Evolutionary conservation across 2,329 filamentous ascomycete species (phyloP).

Genomic region (Fusarium agapanthi): DNA sequence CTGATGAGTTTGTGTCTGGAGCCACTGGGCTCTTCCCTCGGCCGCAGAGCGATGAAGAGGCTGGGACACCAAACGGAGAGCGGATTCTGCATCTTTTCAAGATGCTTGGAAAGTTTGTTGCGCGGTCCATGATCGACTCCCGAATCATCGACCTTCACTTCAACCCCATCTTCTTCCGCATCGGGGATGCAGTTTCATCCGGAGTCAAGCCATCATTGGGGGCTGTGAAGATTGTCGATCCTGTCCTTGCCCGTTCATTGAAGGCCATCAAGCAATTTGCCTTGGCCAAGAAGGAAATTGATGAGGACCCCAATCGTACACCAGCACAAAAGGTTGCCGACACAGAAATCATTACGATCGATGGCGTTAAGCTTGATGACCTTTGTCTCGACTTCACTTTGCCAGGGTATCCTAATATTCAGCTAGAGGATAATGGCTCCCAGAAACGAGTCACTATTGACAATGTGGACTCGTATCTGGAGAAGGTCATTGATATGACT

Average conservation of each 20-base stretch:
- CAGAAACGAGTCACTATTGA: constrained; percentile 83
- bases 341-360: constrained; percentile 74
- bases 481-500: constrained; percentile 91
- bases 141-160: constrained; percentile 97
- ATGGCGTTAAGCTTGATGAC: constrained; percentile 83
- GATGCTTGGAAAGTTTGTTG: constrained; percentile 95
- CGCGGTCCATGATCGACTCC: constrained; percentile 97
- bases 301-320: constrained; percentile 73
- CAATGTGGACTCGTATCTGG: constrained; percentile 89
- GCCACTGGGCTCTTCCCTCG: constrained; percentile 89
- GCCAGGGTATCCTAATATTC: constrained; percentile 88
- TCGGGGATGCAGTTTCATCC: constrained; percentile 72
- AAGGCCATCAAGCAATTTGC: constrained; percentile 89
- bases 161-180: constrained; percentile 97
- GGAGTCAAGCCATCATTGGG: constrained; percentile 84
- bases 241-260: constrained; percentile 84
- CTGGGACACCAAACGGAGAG: constrained; percentile 79
- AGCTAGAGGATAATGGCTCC: constrained; percentile 78
- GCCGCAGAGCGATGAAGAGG: constrained; percentile 83
- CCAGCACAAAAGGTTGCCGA: constrained; percentile 75
- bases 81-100: constrained; percentile 89
- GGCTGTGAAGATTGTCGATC: constrained; percentile 88
- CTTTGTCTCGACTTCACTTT: constrained; percentile 93
- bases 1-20: constrained; percentile 85
- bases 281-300: constrained; percentile 81